These are phyloP conservation scores for Candida tammaniensis DNA, from an alignment of 805 yeast genomes.

Conservation along the genomic window DNA sequence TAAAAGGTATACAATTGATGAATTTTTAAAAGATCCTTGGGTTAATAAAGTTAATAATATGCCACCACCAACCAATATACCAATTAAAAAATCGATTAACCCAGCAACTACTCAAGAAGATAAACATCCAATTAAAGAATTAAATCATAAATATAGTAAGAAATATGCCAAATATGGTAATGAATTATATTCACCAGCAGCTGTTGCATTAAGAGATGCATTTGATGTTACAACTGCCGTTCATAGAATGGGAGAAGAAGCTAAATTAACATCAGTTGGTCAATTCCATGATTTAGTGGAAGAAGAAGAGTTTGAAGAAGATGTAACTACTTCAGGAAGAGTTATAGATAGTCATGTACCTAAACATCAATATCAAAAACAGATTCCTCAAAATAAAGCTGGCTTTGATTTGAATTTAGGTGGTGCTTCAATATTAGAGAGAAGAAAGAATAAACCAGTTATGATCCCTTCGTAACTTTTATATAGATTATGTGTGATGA, in stretches of 20 bases:
- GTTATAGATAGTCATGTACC: slow-evolving; percentile 11
- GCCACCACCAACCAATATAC: slow-evolving; percentile 8
- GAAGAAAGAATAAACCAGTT: slow-evolving; percentile 28
- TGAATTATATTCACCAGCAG: slow-evolving; percentile 62
- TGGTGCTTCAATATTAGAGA: slow-evolving; percentile 53
- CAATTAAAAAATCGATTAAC: slow-evolving; percentile 3
- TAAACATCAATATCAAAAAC: slow-evolving; percentile 16
- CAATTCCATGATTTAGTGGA: slow-evolving; percentile 25
- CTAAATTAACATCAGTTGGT: slow-evolving; percentile 29
- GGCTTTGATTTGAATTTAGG: slow-evolving; percentile 45
- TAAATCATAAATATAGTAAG: slow-evolving; percentile 22
- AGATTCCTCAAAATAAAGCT: neutral
- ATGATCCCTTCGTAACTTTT: slow-evolving; percentile 12
- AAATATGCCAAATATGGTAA: slow-evolving; percentile 19
- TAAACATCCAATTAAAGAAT: slow-evolving; percentile 30
- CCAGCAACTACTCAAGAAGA: too few relatives aligned
- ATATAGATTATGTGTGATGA: too few relatives aligned
- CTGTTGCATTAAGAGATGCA: slow-evolving; percentile 79
- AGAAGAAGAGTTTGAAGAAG: slow-evolving; percentile 39
- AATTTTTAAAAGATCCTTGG: slow-evolving; percentile 78
- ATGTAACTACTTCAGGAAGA: slow-evolving; percentile 11
- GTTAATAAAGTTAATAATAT: slow-evolving; percentile 27
- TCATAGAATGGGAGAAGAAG: slow-evolving; percentile 74
- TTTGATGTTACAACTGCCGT: slow-evolving; percentile 85
- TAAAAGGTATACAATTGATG: slow-evolving; percentile 66